phyloP scores from a whole-genome alignment of 768 basidiomycete species.

The Leccinum disarticulatum region DNA sequence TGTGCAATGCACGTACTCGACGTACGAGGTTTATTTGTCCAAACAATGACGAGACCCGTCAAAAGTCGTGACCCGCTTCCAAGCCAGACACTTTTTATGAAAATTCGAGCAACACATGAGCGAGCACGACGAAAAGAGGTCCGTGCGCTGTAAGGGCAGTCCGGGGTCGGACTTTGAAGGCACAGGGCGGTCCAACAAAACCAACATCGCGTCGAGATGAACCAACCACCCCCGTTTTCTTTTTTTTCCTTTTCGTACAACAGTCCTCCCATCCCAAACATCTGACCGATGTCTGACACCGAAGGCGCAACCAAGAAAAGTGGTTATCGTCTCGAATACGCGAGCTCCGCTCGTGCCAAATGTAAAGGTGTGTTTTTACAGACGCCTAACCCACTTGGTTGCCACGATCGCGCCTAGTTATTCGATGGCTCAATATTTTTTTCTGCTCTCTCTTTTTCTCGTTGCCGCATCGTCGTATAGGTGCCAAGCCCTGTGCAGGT shows the following conservation, averaged over 20 bases:
- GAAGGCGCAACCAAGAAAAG: constrained; percentile 35
- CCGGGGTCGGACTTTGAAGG: constrained; percentile 39
- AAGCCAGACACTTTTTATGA: constrained; percentile 9
- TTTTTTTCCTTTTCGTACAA: constrained; percentile 24
- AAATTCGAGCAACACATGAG: constrained; percentile 22
- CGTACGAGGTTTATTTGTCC: constrained; percentile 27
- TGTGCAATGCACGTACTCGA: background rate
- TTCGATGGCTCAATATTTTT: background rate
- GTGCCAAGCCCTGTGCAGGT: constrained; percentile 78
- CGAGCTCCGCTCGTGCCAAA: constrained; percentile 62
- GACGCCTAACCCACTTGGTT: background rate
- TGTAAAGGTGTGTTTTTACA: constrained; percentile 63
- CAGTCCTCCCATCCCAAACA: constrained; percentile 12
- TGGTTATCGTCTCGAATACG: constrained; percentile 81
- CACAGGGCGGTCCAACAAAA: constrained; percentile 39
- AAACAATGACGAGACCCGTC: constrained; percentile 25
- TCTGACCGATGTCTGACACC: constrained; percentile 34
- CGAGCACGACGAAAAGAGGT: constrained; percentile 31
- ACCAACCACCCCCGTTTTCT: constrained; percentile 32
- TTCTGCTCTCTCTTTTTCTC: constrained; percentile 19
- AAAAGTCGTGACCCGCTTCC: constrained; percentile 13
- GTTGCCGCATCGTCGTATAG: constrained; percentile 37
- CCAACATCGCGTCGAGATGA: constrained; percentile 39
- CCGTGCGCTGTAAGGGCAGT: constrained; percentile 36
- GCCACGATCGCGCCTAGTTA: constrained; percentile 15